Evolutionary conservation across 371 early-diverging fungal genomes (phyloP), one percentile per base, ranked within the genome.

Genomic region (Mortierella sp.): DNA sequence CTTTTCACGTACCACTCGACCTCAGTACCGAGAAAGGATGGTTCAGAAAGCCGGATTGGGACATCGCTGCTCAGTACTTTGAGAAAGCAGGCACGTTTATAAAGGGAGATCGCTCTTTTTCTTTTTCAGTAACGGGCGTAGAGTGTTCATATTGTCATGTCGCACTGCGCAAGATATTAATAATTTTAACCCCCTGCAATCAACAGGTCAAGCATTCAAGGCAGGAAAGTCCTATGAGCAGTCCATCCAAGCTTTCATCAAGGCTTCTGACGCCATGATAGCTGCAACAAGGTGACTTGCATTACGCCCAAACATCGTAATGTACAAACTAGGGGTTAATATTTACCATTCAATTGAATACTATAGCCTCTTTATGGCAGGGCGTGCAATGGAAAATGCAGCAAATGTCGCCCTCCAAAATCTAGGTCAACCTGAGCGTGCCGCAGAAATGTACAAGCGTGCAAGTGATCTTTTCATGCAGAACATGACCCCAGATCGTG

Each of bases 31-130:
- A 90, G 40, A 92, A 92, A 83, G 85, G 91, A 10, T 86, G 89
- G 68, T 93, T 95, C 68, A 88, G 89, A 72, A 96, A 95, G 65
- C 96, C 97, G 23, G 96, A 96, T 76, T 95, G 94, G 94, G 97
- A 96, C 75, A 73, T 89, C 2, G 96, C 96, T 10, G 93, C 92
- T 1, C 89, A 92, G 56, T 87, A 87, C 74, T 96, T 91, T 75
- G 94, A 95, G 75, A 91, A 89, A 68, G 97, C 97, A 63, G 95
- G 95, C 92, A 86, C 62, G 55, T 23, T 55, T 26, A n/a, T n/a
- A n/a, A n/a, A n/a, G n/a, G n/a, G n/a, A n/a, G n/a, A n/a, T n/a
- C n/a, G n/a, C n/a, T 29, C 8, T 56, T 28, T 6, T 31, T 29
- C 8, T 56, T 2, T 22, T 37, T 37, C 12, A 17, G 19, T 34